These are phyloP conservation scores for Thelephora aurantiotincta DNA, from an alignment of 768 basidiomycete genomes.

Conservation along the genomic window DNA sequence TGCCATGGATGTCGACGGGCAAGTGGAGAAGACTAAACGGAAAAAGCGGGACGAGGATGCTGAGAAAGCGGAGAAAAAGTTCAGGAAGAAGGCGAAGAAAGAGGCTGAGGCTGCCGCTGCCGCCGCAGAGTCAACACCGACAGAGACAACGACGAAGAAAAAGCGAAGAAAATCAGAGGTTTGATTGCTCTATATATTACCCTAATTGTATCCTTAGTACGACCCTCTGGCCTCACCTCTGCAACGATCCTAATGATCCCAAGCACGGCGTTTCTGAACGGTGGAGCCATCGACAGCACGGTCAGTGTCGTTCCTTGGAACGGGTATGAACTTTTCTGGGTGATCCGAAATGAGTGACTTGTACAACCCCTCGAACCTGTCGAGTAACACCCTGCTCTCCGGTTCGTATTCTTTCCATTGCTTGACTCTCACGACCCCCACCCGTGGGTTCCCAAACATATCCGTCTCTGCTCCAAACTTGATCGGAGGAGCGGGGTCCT, in stretches of 20 bases:
- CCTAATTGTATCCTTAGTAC: too few relatives aligned
- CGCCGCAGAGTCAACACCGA: slow-evolving; percentile 21
- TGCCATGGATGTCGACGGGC: slow-evolving; percentile 21
- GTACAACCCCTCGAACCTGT: slow-evolving; percentile 42
- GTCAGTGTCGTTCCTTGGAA: too few relatives aligned
- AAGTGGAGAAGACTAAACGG: not conserved
- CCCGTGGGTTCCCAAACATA: slow-evolving; percentile 38
- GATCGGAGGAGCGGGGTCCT: slow-evolving; percentile 19
- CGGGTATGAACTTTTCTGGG: too few relatives aligned
- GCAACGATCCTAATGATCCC: too few relatives aligned
- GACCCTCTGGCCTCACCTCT: too few relatives aligned
- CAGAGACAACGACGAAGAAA: slow-evolving; percentile 39
- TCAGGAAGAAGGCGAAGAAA: slow-evolving; percentile 61
- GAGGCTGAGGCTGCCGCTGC: slow-evolving; percentile 56
- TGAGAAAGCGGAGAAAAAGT: slow-evolving; percentile 26
- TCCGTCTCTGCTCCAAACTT: slow-evolving; percentile 44
- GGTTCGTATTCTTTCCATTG: slow-evolving; percentile 36
- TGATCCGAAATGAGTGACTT: slow-evolving; percentile 17
- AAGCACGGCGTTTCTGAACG: too few relatives aligned
- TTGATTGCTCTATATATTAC: slow-evolving; percentile 3
- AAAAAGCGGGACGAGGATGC: not conserved
- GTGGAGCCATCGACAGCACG: too few relatives aligned
- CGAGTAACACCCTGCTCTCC: slow-evolving; percentile 33
- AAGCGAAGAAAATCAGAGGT: slow-evolving; percentile 30
- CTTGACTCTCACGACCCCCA: slow-evolving; percentile 33